Percentiles rank a stretch among this genome's conserved stretches.
These are phyloP conservation scores for Leptographium lundbergii DNA, from an alignment of 2,329 filamentous ascomycete species.

Conservation along the genomic window DNA sequence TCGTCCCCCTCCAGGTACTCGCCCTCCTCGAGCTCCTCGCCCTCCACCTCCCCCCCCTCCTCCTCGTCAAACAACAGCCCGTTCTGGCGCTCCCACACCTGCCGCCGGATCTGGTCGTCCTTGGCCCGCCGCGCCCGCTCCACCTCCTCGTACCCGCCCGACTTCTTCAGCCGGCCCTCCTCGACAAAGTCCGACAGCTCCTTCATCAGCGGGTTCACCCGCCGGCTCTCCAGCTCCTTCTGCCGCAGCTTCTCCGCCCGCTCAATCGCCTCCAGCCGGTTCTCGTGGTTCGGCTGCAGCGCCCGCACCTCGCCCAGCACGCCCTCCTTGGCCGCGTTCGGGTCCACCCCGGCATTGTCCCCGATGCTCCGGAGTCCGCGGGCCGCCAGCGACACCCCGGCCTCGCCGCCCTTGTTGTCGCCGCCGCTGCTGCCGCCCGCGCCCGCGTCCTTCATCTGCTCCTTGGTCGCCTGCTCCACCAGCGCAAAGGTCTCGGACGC, in stretches of 20 bases:
- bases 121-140: slow-evolving; percentile 74
- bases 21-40: background rate
- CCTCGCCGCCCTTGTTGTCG: slow-evolving; percentile 31
- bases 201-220: slow-evolving; percentile 65
- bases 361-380: slow-evolving; percentile 41
- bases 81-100: slow-evolving; percentile 60
- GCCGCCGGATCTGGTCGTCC: slow-evolving; percentile 73
- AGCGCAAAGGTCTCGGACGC: slow-evolving; percentile 85
- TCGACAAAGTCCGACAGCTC: slow-evolving; percentile 78
- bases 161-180: slow-evolving; percentile 90
- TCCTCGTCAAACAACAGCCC: slow-evolving; percentile 32
- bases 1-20: too few species aligned
- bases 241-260: slow-evolving; percentile 86
- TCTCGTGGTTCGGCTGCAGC: slow-evolving; percentile 86
- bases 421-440: slow-evolving; percentile 36
- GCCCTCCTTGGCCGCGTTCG: slow-evolving; percentile 73
- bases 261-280: slow-evolving; percentile 87
- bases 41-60: background rate
- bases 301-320: slow-evolving; percentile 89
- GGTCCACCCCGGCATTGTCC: slow-evolving; percentile 43
- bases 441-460: slow-evolving; percentile 72
- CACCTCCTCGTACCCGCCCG: slow-evolving; percentile 85
- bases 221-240: slow-evolving; percentile 70
- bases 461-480: slow-evolving; percentile 95
- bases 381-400: slow-evolving; percentile 9